Percentiles rank a stretch among this genome's conserved stretches.
These are phyloP conservation scores for Glutinoglossum americanum DNA, from an alignment of 495 filamentous ascomycete species.

Conservation along the genomic window DNA sequence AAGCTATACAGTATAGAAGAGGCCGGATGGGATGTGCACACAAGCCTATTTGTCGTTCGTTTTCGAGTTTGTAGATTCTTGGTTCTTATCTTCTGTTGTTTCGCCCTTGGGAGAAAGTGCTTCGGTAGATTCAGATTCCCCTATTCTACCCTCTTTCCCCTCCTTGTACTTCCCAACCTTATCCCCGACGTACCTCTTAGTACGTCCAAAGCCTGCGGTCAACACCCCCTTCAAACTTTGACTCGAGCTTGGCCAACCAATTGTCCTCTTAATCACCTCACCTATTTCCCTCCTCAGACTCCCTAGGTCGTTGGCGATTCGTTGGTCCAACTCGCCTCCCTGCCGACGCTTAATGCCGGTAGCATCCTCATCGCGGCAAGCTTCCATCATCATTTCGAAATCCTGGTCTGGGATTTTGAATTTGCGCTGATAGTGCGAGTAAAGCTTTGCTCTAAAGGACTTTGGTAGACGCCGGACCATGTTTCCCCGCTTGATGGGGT, in stretches of 20 bases:
- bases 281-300: conserved; percentile 45
- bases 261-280: conserved; percentile 59
- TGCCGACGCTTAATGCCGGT: conserved; percentile 42
- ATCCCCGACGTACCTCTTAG: conserved; percentile 57
- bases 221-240: conserved; percentile 65
- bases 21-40: too few species aligned
- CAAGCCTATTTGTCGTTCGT: too few species aligned
- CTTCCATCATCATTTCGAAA: conserved; percentile 71
- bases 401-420: conserved; percentile 64
- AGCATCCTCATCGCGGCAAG: conserved; percentile 41
- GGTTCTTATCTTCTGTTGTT: too few species aligned
- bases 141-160: too few species aligned
- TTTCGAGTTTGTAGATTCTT: too few species aligned
- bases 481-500: conserved; percentile 70
- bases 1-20: too few species aligned
- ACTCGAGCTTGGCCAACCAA: conserved; percentile 71
- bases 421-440: conserved; percentile 83
- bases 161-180: conserved; percentile 30
- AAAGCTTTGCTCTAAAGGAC: conserved; percentile 68
- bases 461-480: conserved; percentile 88
- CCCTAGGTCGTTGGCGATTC: conserved; percentile 50
- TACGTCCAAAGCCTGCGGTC: conserved; percentile 47
- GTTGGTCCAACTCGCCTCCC: conserved; percentile 65
- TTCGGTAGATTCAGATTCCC: too few species aligned
- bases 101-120: too few species aligned